phyloP scores from a whole-genome alignment of 805 yeast species.

The Monosporozyma siamensis region DNA sequence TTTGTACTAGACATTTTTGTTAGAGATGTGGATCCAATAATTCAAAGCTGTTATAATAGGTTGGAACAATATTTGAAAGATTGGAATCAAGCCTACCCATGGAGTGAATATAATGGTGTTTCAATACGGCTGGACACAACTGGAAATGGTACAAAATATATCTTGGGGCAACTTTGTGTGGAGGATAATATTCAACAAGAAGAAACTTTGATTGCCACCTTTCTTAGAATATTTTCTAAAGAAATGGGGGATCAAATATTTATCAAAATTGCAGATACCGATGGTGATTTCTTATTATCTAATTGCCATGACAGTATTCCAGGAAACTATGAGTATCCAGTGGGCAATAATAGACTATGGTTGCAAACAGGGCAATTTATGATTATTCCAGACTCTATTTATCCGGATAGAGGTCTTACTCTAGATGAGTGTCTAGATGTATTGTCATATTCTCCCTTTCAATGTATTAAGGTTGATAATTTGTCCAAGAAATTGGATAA shows the following conservation, averaged over 20 bases:
- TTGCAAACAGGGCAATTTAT: slow-evolving; percentile 34
- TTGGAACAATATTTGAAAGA: slow-evolving; percentile 18
- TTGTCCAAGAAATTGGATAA: slow-evolving; percentile 16
- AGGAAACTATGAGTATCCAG: slow-evolving; percentile 35
- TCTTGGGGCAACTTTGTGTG: slow-evolving; percentile 28
- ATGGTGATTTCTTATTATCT: slow-evolving; percentile 46
- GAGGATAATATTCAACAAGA: slow-evolving; percentile 39
- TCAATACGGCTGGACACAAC: slow-evolving; percentile 12
- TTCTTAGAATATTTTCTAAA: slow-evolving; percentile 33
- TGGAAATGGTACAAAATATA: slow-evolving; percentile 12
- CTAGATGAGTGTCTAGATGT: slow-evolving; percentile 35
- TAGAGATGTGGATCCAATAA: not conserved
- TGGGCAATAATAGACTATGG: slow-evolving; percentile 43
- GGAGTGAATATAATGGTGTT: slow-evolving; percentile 31
- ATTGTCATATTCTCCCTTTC: slow-evolving; percentile 32
- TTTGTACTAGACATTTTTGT: slow-evolving; percentile 18
- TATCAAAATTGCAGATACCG: slow-evolving; percentile 42
- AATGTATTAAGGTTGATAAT: slow-evolving; percentile 22
- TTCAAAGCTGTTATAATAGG: not conserved
- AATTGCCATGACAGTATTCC: slow-evolving; percentile 42
- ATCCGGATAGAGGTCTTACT: slow-evolving; percentile 28
- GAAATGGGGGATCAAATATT: slow-evolving; percentile 28
- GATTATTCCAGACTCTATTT: slow-evolving; percentile 34
- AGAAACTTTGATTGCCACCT: slow-evolving; percentile 35
- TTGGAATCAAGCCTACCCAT: slow-evolving; percentile 35